These are phyloP conservation scores for Globisporangium uncinulatum DNA, from an alignment of 352 stramenopile genomes.

Conservation along the genomic window DNA sequence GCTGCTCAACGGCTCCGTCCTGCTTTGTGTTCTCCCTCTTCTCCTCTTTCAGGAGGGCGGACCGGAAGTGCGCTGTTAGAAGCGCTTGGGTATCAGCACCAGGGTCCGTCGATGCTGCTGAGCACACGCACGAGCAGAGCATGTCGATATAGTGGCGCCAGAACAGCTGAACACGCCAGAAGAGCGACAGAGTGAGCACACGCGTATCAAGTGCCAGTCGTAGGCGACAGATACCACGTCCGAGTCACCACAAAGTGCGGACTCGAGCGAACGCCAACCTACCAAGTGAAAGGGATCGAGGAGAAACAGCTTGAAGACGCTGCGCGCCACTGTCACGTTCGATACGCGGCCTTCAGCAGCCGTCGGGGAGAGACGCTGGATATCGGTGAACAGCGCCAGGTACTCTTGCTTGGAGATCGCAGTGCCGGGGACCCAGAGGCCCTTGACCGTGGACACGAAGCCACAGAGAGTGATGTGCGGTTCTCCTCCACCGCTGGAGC, in stretches of 20 bases:
- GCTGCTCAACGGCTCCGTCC: not conserved
- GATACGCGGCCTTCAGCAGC: not conserved
- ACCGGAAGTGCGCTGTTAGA: not conserved
- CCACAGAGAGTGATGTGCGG: not conserved
- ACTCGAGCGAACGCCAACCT: constrained; percentile 1
- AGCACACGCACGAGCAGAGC: not conserved
- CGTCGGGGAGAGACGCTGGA: constrained; percentile 19
- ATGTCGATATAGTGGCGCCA: constrained; percentile 11
- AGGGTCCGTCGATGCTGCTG: not conserved
- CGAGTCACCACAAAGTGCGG: no score
- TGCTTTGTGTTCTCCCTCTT: not conserved
- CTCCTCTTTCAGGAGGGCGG: not conserved
- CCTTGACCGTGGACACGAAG: constrained; percentile 14
- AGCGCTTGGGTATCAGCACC: constrained; percentile 1
- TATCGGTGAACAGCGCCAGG: constrained; percentile 26
- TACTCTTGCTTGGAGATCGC: constrained; percentile 29
- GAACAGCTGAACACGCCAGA: constrained; percentile 7
- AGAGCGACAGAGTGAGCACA: not conserved
- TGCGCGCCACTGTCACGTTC: not conserved
- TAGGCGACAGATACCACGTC: no score
- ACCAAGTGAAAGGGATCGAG: constrained; percentile 42
- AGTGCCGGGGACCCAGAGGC: constrained; percentile 14
- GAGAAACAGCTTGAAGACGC: constrained; percentile 26
- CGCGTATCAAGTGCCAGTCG: no score
- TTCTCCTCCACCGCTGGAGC: not conserved